phyloP scores from a whole-genome alignment of 306 rosid species.

The Cucurbita maxima region DNA sequence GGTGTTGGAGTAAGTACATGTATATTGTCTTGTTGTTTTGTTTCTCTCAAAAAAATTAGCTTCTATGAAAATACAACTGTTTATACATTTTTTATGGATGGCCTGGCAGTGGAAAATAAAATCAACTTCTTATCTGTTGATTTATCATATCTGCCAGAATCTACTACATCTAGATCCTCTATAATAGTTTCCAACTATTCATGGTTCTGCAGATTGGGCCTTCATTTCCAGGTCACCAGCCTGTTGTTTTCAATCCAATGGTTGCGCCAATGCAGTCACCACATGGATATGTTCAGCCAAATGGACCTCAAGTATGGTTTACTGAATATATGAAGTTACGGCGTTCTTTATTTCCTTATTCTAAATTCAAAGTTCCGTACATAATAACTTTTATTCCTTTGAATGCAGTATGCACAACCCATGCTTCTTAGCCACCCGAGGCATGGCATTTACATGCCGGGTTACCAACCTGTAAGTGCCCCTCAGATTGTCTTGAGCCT shows the following conservation, averaged over 20 bases:
- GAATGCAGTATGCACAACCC: constrained; percentile 70
- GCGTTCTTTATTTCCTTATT: background rate
- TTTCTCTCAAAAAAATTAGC: background rate
- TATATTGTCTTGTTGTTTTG: background rate
- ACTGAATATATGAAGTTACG: constrained; percentile 1
- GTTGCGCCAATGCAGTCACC: constrained; percentile 53
- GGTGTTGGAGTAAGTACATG: constrained; percentile 65
- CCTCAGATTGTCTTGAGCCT: background rate
- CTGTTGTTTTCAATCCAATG: constrained; percentile 62
- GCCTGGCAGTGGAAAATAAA: background rate
- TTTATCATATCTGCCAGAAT: background rate
- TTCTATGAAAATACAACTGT: background rate
- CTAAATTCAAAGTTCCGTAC: background rate
- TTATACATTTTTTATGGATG: background rate
- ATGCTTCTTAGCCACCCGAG: constrained; percentile 70
- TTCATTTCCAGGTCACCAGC: constrained; percentile 56
- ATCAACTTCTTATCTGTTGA: background rate
- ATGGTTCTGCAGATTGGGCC: constrained; percentile 53
- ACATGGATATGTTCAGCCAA: constrained; percentile 64
- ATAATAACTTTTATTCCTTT: constrained; percentile 12
- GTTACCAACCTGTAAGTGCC: constrained; percentile 72
- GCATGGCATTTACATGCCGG: constrained; percentile 61
- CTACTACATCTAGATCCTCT: background rate
- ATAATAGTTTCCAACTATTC: constrained; percentile 11
- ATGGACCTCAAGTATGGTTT: constrained; percentile 71